Conservation (phyloP, 2,329 filamentous ascomycete species). For the Colletotrichum tamarilloi region DNA sequence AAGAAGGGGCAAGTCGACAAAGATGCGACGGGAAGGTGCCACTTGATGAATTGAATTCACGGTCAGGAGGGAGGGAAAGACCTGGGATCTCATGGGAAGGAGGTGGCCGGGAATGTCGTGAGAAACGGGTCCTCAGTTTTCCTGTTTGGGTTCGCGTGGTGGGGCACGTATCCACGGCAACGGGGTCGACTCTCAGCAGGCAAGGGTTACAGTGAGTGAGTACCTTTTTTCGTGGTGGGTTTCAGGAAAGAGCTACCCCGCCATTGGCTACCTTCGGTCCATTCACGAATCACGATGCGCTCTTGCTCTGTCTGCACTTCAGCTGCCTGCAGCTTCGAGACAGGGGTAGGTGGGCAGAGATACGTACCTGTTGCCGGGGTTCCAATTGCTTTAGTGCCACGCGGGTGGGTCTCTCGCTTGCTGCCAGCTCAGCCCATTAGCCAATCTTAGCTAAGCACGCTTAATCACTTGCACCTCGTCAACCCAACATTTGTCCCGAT, state of each 20-base stretch:
- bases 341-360: no score
- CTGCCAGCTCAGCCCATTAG: constrained; percentile 7
- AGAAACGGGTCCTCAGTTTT: constrained; percentile 17
- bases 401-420: background rate
- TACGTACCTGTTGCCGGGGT: background rate
- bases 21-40: constrained; percentile 6
- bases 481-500: background rate
- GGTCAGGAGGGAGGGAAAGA: background rate
- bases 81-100: background rate
- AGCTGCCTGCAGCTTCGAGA: background rate
- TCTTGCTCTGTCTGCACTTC: background rate
- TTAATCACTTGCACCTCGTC: background rate
- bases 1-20: background rate
- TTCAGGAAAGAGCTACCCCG: constrained; percentile 27
- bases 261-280: constrained; percentile 17
- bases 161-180: constrained; percentile 31
- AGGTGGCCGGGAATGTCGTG: constrained; percentile 10
- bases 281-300: background rate
- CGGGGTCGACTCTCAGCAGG: background rate
- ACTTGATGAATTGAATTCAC: constrained; percentile 1
- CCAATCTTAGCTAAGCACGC: background rate
- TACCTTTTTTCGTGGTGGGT: constrained; percentile 19
- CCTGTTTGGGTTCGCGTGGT: constrained; percentile 11
- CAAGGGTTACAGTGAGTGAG: background rate
- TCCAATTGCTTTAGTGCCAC: background rate